Evolutionary conservation across 2,329 filamentous ascomycete genomes (phyloP), one percentile per base, ranked within the genome.

Genomic region (Myriosclerotinia scirpicola): DNA sequence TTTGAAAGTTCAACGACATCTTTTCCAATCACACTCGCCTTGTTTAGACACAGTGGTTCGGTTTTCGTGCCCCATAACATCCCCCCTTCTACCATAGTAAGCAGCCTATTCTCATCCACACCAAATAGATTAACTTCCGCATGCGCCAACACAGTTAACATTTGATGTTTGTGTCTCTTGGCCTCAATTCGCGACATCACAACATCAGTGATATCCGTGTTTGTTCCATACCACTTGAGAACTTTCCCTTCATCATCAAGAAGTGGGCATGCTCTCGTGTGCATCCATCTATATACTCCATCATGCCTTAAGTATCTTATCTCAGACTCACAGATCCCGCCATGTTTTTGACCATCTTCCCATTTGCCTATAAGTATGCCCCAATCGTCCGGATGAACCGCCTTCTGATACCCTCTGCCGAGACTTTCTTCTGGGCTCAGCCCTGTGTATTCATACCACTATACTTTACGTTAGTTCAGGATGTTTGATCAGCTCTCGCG

Each of bases 361-460:
- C 69, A 73, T 26, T 56, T 67, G 26, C 38, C n/a, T 26, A 65
- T 8, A 2, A 73, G 52, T 5, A 14, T 22, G 11, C 64, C 65
- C 1, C 70, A 50, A 54, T 73, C 72, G 2, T 71, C 68, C 3
- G 68, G 67, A 62, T 73, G 69, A 17, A 73, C 66, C 9, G 62
- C 69, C 5, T 60, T 40, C 11, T 48, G 38, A 48, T 67, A 73
- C 1, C 68, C 68, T 9, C 12, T 8, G 5, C 67, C 70, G 36
- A 69, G 17, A 14, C 68, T 69, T 40, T 69, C 64, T 61, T 70
- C 65, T 56, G 55, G 65, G 5, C 52, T 63, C 46, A 73, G 56
- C n/a, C 72, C 72, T 17, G 72, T 73, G 36, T 70, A 73, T 14
- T 71, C 56, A 55, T 72, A 73, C 72, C 72, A 73, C 72, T 73